A percentile compares a stretch with the other conserved stretches of the same genome.
Conservation (phyloP, 2,329 filamentous ascomycete genomes). For the Oidium heveae region DNA sequence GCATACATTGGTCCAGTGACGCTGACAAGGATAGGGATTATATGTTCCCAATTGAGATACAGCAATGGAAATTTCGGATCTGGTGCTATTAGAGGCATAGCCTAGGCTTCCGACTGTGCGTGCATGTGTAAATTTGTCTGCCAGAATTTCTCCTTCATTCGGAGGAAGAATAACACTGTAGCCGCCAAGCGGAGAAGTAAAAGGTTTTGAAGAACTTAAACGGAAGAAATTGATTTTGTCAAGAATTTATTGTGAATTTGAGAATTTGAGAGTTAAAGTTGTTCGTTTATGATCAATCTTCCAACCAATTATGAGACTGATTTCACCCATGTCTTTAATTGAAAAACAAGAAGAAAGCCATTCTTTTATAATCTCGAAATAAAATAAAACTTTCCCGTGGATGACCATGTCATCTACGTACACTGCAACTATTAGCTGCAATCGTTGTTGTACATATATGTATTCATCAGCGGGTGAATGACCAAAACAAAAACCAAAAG, state of each 20-base stretch:
- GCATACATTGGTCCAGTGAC: neutral
- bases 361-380: too few species aligned
- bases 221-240: neutral
- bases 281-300: neutral
- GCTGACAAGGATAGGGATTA: neutral
- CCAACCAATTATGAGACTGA: neutral
- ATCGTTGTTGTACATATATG: too few species aligned
- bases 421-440: too few species aligned
- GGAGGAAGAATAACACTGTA: neutral
- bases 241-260: neutral
- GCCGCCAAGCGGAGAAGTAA: neutral
- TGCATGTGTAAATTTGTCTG: neutral
- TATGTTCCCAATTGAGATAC: neutral
- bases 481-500: too few species aligned
- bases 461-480: too few species aligned
- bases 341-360: too few species aligned
- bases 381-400: too few species aligned
- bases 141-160: neutral
- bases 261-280: neutral
- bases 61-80: neutral
- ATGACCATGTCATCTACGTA: too few species aligned
- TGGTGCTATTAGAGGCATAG: too few species aligned
- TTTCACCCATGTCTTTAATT: neutral
- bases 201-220: neutral
- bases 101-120: neutral